Percentiles rank a stretch among this genome's conserved stretches.
These are phyloP conservation scores for Fusarium sp. DNA, from an alignment of 2,329 filamentous ascomycete genomes.

Conservation along the genomic window DNA sequence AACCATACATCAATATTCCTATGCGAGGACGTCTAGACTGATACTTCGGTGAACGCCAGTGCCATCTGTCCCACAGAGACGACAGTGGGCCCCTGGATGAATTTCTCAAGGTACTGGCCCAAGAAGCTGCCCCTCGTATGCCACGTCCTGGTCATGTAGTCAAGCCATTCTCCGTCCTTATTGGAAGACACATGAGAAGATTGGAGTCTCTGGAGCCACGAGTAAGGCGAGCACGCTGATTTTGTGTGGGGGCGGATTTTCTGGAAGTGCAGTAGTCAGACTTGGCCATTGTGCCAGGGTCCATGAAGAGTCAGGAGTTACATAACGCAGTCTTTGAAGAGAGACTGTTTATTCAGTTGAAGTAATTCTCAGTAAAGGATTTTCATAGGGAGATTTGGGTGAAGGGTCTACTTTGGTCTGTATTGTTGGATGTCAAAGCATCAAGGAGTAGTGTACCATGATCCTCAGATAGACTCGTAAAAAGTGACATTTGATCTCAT, in stretches of 20 bases:
- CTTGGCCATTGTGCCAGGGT: background rate
- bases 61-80: background rate
- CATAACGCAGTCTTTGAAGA: background rate
- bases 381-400: background rate
- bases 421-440: background rate
- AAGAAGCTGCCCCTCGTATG: background rate
- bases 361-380: background rate
- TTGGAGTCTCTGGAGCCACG: rapidly evolving
- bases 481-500: background rate
- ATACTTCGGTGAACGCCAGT: background rate
- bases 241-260: too few species aligned
- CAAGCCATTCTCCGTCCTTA: background rate
- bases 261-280: background rate
- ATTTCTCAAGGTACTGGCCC: background rate
- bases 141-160: rapidly evolving
- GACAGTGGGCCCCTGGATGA: background rate
- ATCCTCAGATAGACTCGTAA: background rate
- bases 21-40: background rate
- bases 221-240: background rate
- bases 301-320: background rate
- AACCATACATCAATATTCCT: background rate
- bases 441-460: background rate
- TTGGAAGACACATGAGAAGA: rapidly evolving
- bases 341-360: background rate
- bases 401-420: too few species aligned